These are phyloP conservation scores for Akanthomyces dipterigenus DNA, from an alignment of 2,329 filamentous ascomycete genomes.

Conservation along the genomic window DNA sequence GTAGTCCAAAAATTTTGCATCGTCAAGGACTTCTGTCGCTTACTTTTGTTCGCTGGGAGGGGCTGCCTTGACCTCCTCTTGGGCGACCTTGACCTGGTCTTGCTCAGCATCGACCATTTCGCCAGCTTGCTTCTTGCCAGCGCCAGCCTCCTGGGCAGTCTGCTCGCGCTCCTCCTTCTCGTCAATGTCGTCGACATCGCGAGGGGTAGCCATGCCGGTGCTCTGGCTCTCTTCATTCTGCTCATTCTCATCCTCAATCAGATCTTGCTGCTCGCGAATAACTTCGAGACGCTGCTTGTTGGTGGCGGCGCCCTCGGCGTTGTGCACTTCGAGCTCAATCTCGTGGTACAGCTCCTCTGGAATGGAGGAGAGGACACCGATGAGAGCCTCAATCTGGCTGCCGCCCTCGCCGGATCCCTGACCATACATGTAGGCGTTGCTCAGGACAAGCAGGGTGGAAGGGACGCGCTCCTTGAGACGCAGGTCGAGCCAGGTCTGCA, in stretches of 20 bases:
- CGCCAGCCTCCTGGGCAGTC: conserved; percentile 41
- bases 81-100: not conserved
- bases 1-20: not conserved
- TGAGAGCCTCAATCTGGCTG: conserved; percentile 86
- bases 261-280: conserved; percentile 94
- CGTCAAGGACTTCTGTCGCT: not conserved
- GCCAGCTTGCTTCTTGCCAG: conserved; percentile 41
- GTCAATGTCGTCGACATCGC: conserved; percentile 88
- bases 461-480: conserved; percentile 92
- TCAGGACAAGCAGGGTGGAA: conserved; percentile 88
- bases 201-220: conserved; percentile 65
- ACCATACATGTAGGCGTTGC: conserved; percentile 96
- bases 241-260: conserved; percentile 94
- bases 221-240: conserved; percentile 78
- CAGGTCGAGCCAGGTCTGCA: conserved; percentile 90
- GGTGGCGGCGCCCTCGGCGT: conserved; percentile 90
- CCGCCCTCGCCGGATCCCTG: conserved; percentile 83
- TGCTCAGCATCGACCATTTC: conserved; percentile 50
- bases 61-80: not conserved
- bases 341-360: conserved; percentile 99
- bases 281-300: conserved; percentile 99
- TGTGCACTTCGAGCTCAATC: conserved; percentile 97
- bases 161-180: conserved; percentile 74
- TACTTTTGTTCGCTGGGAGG: conserved; percentile 10
- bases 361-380: conserved; percentile 86